Conservation (phyloP, 805 yeast genomes). For the Clavispora santaluciae region DNA sequence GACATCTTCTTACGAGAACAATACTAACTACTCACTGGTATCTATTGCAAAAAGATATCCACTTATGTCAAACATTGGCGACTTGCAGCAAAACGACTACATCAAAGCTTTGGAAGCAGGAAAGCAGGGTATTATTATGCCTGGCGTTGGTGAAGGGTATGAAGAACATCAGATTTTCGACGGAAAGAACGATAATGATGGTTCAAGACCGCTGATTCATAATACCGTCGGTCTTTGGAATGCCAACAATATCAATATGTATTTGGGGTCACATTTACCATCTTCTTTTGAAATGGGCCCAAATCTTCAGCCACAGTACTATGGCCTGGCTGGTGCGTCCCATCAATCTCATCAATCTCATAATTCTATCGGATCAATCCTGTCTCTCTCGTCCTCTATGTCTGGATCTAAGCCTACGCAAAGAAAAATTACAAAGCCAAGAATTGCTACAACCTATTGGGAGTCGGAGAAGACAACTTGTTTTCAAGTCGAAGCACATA, state of each 20-base stretch:
- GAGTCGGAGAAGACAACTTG: conserved; percentile 33
- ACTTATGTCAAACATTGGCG: background rate
- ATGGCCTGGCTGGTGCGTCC: background rate
- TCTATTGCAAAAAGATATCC: background rate
- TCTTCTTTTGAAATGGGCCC: background rate
- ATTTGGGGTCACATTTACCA: background rate
- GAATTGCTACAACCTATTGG: conserved; percentile 34
- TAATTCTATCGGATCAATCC: background rate
- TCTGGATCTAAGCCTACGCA: background rate
- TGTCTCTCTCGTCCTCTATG: background rate
- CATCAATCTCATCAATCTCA: background rate
- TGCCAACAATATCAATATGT: background rate
- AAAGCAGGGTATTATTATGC: background rate
- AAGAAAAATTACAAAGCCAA: conserved; percentile 21
- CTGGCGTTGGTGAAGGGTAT: background rate
- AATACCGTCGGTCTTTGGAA: background rate
- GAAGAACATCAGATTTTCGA: background rate
- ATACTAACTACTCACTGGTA: background rate
- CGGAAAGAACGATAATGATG: background rate
- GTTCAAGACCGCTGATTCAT: background rate
- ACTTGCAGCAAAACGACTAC: background rate
- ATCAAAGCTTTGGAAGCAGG: background rate
- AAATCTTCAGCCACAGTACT: background rate
- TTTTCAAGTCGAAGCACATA: conserved; percentile 33
- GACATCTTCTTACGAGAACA: background rate